phyloP scores from a whole-genome alignment of 2,329 filamentous ascomycete species.

The Fusarium luffae region DNA sequence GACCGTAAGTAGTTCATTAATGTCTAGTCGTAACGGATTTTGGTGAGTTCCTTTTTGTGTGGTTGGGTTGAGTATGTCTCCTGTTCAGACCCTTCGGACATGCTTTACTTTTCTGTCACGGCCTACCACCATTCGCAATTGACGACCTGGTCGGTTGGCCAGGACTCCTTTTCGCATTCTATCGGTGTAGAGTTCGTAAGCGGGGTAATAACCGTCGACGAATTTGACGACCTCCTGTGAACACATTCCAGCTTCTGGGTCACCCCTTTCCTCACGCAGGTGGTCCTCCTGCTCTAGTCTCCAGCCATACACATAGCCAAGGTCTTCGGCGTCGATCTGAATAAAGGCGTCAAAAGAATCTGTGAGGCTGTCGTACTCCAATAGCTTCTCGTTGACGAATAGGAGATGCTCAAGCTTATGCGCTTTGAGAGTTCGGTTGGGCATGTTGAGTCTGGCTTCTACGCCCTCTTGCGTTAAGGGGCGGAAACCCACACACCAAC shows the following conservation, averaged over 20 bases:
- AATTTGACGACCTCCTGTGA: conserved; percentile 82
- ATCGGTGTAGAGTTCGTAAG: conserved; percentile 76
- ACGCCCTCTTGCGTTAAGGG: conserved; percentile 64
- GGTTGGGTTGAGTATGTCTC: neutral
- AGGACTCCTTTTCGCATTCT: conserved; percentile 69
- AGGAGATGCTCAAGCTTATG: conserved; percentile 63
- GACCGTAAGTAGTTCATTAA: conserved; percentile 35
- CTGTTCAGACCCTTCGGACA: conserved; percentile 58
- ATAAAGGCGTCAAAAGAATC: conserved; percentile 65
- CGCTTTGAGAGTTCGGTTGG: conserved; percentile 60
- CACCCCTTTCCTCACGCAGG: conserved; percentile 72
- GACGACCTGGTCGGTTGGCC: conserved; percentile 59
- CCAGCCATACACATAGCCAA: conserved; percentile 85
- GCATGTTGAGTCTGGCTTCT: conserved; percentile 62
- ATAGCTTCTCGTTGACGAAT: conserved; percentile 61
- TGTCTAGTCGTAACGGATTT: conserved; percentile 26
- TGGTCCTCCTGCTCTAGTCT: conserved; percentile 81
- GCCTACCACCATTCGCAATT: conserved; percentile 71
- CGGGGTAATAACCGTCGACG: conserved; percentile 75
- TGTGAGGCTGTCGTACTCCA: conserved; percentile 61
- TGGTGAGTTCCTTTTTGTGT: conserved; percentile 5
- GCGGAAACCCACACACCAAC: conserved; percentile 90
- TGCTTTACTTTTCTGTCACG: conserved; percentile 69
- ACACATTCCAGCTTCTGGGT: conserved; percentile 75
- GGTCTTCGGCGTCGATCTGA: conserved; percentile 75